A percentile compares a stretch with the other conserved stretches of the same genome.
Conservation (phyloP, 805 yeast species). For the Candida peoriensis region DNA sequence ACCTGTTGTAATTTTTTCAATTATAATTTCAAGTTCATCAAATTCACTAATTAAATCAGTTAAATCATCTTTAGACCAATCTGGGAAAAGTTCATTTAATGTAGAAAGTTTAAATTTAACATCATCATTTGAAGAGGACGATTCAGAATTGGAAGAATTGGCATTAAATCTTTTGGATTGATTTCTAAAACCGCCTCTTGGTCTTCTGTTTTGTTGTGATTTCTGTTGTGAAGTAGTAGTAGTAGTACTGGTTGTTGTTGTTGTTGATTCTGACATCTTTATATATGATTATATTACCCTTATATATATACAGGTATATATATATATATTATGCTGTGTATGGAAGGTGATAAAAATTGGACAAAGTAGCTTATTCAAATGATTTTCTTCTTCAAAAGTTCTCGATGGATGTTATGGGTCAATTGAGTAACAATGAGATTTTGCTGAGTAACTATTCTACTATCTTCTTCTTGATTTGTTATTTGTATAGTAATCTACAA, state of each 20-base stretch:
- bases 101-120: slow-evolving; percentile 41
- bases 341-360: no score
- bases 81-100: slow-evolving; percentile 85
- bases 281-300: no score
- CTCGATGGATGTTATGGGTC: no score
- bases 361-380: no score
- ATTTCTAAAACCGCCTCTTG: slow-evolving; percentile 35
- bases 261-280: slow-evolving; percentile 10
- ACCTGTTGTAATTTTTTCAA: slow-evolving; percentile 85
- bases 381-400: no score
- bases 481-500: no score
- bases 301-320: no score
- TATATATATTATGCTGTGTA: no score
- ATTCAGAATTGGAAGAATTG: slow-evolving; percentile 5
- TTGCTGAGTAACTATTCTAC: no score
- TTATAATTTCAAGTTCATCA: slow-evolving; percentile 71
- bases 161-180: slow-evolving; percentile 39
- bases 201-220: slow-evolving; percentile 19
- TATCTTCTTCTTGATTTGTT: no score
- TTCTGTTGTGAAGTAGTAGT: slow-evolving; percentile 11
- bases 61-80: slow-evolving; percentile 88
- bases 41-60: slow-evolving; percentile 70
- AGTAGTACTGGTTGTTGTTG: slow-evolving; percentile 12
- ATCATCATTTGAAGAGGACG: slow-evolving; percentile 26
- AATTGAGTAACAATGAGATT: no score